phyloP scores from a whole-genome alignment of 768 basidiomycete species.

The Daedaleopsis sinensis region DNA sequence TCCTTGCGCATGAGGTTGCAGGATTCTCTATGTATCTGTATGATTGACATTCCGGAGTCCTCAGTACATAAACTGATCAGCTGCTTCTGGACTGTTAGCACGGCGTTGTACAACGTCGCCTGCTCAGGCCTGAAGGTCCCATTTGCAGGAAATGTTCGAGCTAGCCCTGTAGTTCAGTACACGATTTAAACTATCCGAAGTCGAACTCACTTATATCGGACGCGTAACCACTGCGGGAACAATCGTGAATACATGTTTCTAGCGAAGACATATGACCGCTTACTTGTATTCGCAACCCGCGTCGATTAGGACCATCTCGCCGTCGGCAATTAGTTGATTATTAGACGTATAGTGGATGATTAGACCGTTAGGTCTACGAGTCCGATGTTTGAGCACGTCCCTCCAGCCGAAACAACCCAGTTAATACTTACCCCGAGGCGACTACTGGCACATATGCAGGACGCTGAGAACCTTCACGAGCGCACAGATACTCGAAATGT shows the following conservation, averaged over 20 bases:
- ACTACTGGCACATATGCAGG: conserved; percentile 98
- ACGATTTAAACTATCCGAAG: neutral
- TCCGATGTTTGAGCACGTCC: too few relatives aligned
- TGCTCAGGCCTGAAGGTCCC: conserved; percentile 83
- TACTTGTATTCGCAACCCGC: conserved; percentile 94
- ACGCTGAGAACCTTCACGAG: conserved; percentile 77
- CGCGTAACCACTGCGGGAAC: conserved; percentile 73
- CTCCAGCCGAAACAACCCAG: neutral
- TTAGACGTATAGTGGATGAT: conserved; percentile 96
- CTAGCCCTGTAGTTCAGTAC: conserved; percentile 38
- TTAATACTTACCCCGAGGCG: conserved; percentile 76
- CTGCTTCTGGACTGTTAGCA: conserved; percentile 72
- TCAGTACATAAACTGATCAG: conserved; percentile 66
- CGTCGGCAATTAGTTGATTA: conserved; percentile 69
- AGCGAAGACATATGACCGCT: conserved; percentile 24
- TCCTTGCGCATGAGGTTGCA: conserved; percentile 69
- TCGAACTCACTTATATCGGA: conserved; percentile 82
- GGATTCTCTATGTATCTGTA: conserved; percentile 78
- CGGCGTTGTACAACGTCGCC: conserved; percentile 80
- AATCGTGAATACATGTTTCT: conserved; percentile 8
- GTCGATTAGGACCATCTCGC: conserved; percentile 84
- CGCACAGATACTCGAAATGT: conserved; percentile 90
- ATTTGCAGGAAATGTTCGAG: conserved; percentile 86
- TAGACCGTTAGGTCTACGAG: conserved; percentile 74
- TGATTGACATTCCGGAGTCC: conserved; percentile 55